A percentile compares a stretch with the other conserved stretches of the same genome.
phyloP scores from a whole-genome alignment of 305 asterid species.

The Petunia hybrid region DNA sequence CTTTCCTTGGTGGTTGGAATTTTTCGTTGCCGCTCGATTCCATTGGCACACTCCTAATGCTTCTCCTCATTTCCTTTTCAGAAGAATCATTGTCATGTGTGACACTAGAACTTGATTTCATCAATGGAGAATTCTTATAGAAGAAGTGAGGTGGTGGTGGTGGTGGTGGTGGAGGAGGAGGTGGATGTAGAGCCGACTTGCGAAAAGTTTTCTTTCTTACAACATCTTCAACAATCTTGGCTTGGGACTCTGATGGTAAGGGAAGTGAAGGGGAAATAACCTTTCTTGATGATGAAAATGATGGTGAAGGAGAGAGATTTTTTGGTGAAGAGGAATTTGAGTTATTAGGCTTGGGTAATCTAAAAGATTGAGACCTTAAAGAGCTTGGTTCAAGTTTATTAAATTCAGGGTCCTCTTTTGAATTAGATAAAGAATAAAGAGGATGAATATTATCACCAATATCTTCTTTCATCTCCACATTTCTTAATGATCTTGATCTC shows the following conservation, averaged over 20 bases:
- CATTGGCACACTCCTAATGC: conserved; percentile 55
- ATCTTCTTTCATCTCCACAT: conserved; percentile 52
- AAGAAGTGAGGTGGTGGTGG: conserved; percentile 56
- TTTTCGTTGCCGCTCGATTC: conserved; percentile 41
- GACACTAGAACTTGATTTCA: conserved; percentile 51
- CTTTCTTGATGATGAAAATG: conserved; percentile 41
- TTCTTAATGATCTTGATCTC: conserved; percentile 87
- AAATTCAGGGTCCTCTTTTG: conserved; percentile 47
- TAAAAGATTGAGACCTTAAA: conserved; percentile 43
- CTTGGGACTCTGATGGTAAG: conserved; percentile 49
- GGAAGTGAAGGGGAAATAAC: conserved; percentile 43
- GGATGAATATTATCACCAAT: conserved; percentile 27
- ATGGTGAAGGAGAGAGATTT: conserved; percentile 46
- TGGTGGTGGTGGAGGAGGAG: conserved; percentile 48
- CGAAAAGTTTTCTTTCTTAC: conserved; percentile 48
- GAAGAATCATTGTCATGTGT: conserved; percentile 26
- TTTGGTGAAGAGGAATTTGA: conserved; percentile 44
- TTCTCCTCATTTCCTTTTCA: conserved; percentile 54
- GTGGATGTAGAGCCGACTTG: conserved; percentile 48
- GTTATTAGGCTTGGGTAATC: conserved; percentile 34
- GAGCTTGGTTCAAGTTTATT: conserved; percentile 46
- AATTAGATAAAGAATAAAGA: conserved; percentile 22
- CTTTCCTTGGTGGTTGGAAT: conserved; percentile 33
- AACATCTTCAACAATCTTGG: conserved; percentile 52
- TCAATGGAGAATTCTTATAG: conserved; percentile 39